Conservation (phyloP, 805 yeast genomes). For the Metschnikowia lachancei region DNA sequence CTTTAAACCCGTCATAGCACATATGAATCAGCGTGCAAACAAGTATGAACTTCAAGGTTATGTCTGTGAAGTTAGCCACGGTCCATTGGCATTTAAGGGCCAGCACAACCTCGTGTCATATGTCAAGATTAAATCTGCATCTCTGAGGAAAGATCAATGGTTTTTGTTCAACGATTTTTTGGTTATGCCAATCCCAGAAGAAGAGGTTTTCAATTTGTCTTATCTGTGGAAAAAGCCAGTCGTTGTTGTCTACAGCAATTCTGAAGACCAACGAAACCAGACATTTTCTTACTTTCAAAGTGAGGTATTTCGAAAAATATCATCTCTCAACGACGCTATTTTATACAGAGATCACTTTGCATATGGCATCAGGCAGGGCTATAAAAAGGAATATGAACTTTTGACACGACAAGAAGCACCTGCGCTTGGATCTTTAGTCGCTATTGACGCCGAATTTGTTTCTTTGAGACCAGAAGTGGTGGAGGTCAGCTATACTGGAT, state of each 20-base stretch:
- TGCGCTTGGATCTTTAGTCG: conserved; percentile 69
- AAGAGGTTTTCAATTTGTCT: conserved; percentile 72
- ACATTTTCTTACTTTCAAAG: conserved; percentile 37
- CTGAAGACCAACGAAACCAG: conserved; percentile 42
- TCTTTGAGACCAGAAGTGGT: conserved; percentile 71
- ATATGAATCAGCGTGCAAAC: conserved; percentile 29
- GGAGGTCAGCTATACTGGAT: conserved; percentile 74
- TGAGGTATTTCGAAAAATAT: conserved; percentile 19
- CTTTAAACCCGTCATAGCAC: conserved; percentile 34
- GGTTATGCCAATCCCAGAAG: conserved; percentile 69
- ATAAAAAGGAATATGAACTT: conserved; percentile 63
- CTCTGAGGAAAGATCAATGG: conserved; percentile 51
- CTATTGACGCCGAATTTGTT: conserved; percentile 97
- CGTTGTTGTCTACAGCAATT: conserved; percentile 60
- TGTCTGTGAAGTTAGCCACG: conserved; percentile 63
- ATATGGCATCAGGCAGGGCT: conserved; percentile 57
- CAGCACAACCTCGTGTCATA: conserved; percentile 61
- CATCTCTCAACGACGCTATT: conserved; percentile 54
- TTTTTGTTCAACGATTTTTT: conserved; percentile 86
- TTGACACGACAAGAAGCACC: conserved; percentile 72
- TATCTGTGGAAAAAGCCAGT: conserved; percentile 85
- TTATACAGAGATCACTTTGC: conserved; percentile 75
- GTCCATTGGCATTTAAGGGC: conserved; percentile 36
- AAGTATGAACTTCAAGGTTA: conserved; percentile 66
- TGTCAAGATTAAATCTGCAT: conserved; percentile 38